A percentile compares a stretch with the other conserved stretches of the same genome.
Conservation (phyloP, 202 grass and related monocot species). For the Schoenoplectus triqueter region DNA sequence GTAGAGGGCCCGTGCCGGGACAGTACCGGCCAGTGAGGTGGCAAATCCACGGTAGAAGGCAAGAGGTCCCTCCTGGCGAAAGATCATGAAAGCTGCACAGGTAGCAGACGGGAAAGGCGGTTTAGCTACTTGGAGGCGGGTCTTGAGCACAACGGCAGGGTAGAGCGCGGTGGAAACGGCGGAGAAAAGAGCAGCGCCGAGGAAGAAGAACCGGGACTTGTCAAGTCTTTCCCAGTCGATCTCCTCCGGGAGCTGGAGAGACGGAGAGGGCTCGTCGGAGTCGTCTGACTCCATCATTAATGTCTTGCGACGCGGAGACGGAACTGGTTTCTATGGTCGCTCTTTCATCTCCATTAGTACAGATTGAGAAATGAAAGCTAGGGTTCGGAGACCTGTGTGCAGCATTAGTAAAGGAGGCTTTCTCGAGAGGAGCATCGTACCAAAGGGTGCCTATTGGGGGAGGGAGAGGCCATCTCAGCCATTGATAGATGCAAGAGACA, state of each 20-base stretch:
- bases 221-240: slow-evolving; percentile 86
- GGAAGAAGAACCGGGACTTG: slow-evolving; percentile 88
- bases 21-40: slow-evolving; percentile 81
- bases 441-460: neutral
- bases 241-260: slow-evolving; percentile 64
- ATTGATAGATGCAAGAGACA: neutral
- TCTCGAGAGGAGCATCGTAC: slow-evolving; percentile 25
- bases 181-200: slow-evolving; percentile 84
- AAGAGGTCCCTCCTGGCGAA: slow-evolving; percentile 63
- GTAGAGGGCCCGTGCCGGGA: slow-evolving; percentile 90
- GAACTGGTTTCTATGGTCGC: slow-evolving; percentile 47
- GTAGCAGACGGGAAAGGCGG: slow-evolving; percentile 45
- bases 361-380: slow-evolving; percentile 23
- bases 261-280: slow-evolving; percentile 26
- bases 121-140: slow-evolving; percentile 76
- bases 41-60: slow-evolving; percentile 92
- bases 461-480: slow-evolving; percentile 33
- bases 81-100: slow-evolving; percentile 54
- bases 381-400: neutral
- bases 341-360: slow-evolving; percentile 67
- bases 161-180: slow-evolving; percentile 79
- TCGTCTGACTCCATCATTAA: slow-evolving; percentile 47
- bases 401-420: neutral
- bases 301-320: slow-evolving; percentile 39
- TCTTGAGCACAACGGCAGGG: slow-evolving; percentile 84